phyloP scores from a whole-genome alignment of 495 filamentous ascomycete species.

The Daldinia loculata region DNA sequence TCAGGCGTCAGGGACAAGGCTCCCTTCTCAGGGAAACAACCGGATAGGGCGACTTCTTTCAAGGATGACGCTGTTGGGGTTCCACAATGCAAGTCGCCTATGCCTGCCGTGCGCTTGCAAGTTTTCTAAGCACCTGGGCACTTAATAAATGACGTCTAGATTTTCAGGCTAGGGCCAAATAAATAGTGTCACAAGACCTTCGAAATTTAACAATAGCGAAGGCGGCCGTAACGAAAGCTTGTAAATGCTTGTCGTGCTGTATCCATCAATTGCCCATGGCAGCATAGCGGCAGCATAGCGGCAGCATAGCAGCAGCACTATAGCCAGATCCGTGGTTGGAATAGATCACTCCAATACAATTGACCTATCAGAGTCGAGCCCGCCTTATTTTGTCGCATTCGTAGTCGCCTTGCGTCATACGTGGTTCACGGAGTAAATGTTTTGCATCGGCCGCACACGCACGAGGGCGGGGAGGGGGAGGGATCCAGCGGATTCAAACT shows the following conservation, averaged over 20 bases:
- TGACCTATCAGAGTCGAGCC: constrained; percentile 42
- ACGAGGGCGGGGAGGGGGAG: constrained; percentile 4
- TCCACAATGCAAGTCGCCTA: constrained; percentile 40
- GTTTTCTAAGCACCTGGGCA: constrained; percentile 1
- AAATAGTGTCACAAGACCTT: constrained; percentile 24
- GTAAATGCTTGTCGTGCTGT: background rate
- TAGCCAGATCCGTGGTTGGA: constrained; percentile 19
- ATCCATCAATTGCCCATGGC: constrained; percentile 7
- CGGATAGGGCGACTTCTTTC: constrained; percentile 12
- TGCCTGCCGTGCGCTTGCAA: constrained; percentile 28
- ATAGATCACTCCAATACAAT: constrained; percentile 30
- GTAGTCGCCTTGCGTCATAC: constrained; percentile 42
- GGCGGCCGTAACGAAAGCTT: background rate
- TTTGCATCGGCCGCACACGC: constrained; percentile 24
- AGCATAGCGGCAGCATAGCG: background rate
- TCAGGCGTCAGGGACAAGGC: constrained; percentile 23
- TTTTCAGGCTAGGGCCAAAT: constrained; percentile 16
- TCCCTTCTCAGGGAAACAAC: constrained; percentile 16
- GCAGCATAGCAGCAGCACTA: background rate
- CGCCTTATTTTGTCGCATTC: constrained; percentile 30
- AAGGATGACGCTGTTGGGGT: constrained; percentile 25
- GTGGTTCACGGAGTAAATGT: constrained; percentile 37
- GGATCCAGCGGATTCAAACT: constrained; percentile 20
- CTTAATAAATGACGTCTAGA: constrained; percentile 14
- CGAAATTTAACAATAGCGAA: constrained; percentile 4